Evolutionary conservation across 352 stramenopile genomes (phyloP).

Genomic region (Pythium phragmiticola): DNA sequence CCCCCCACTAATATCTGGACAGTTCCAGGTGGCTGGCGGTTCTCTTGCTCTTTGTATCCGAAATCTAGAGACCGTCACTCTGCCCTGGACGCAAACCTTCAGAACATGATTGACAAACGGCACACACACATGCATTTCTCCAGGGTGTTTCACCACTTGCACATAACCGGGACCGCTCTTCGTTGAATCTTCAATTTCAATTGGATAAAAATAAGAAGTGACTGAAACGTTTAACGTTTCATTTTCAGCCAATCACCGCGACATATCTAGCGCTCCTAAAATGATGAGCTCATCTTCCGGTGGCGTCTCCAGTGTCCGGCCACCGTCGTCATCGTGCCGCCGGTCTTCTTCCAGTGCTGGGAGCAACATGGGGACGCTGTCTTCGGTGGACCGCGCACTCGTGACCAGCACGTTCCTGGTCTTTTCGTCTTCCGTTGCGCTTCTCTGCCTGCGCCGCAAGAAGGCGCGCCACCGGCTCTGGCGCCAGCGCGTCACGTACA

Average conservation of each 20-base stretch:
- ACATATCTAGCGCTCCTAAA: neutral
- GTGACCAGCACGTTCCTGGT: conserved; percentile 68
- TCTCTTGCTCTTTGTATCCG: neutral
- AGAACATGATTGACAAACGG: neutral
- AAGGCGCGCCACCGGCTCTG: conserved; percentile 62
- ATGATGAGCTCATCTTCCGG: neutral
- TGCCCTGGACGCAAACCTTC: neutral
- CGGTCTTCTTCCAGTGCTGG: conserved; percentile 5
- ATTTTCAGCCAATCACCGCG: conserved; percentile 9
- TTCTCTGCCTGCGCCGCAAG: conserved; percentile 69
- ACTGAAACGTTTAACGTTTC: neutral
- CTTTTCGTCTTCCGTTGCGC: conserved; percentile 61
- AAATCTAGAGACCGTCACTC: neutral
- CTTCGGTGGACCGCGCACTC: conserved; percentile 34
- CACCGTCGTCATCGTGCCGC: conserved; percentile 10
- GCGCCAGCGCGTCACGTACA: conserved; percentile 75
- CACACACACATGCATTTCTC: neutral
- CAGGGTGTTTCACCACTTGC: neutral
- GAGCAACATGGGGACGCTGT: conserved; percentile 9
- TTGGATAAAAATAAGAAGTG: neutral
- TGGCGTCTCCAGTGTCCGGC: neutral
- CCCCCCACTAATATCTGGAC: conserved; percentile 6
- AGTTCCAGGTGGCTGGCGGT: conserved; percentile 6
- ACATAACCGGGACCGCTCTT: neutral
- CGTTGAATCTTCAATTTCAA: neutral